A percentile compares a stretch with the other conserved stretches of the same genome.
Evolutionary conservation across 2,329 filamentous ascomycete species (phyloP).

Genomic region (Endoconidiophora laricicola): DNA sequence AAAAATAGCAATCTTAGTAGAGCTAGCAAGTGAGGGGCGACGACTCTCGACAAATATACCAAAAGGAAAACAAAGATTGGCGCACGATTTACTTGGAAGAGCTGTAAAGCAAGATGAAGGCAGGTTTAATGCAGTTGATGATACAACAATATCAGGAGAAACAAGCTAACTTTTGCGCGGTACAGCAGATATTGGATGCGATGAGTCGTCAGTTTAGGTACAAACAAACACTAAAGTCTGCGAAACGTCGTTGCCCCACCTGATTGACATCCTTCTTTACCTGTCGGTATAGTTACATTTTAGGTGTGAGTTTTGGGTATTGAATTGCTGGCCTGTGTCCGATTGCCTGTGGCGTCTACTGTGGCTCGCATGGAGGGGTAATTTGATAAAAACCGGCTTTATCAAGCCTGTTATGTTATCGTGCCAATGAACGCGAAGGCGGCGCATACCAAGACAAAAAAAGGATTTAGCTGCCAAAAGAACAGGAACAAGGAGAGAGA

Average conservation of each 20-base stretch:
- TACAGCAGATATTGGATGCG: too few species aligned
- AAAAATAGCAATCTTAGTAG: background rate
- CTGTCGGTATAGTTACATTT: background rate
- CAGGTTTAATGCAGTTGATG: background rate
- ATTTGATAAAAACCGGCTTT: slow-evolving; percentile 1
- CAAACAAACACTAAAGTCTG: background rate
- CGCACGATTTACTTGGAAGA: background rate
- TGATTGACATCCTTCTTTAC: background rate
- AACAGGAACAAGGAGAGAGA: too few species aligned
- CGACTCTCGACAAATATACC: background rate
- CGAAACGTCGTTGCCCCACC: background rate
- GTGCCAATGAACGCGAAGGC: background rate
- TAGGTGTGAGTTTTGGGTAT: background rate
- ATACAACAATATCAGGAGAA: background rate
- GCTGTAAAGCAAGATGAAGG: too few species aligned
- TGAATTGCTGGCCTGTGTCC: slow-evolving; percentile 1
- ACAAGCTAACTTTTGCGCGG: background rate
- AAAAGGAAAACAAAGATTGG: background rate
- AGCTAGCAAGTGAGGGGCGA: background rate
- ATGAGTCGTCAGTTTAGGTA: background rate
- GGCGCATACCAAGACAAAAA: too few species aligned
- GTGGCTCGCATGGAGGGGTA: slow-evolving; percentile 7
- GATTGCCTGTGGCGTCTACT: background rate
- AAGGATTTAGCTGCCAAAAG: too few species aligned
- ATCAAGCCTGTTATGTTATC: slow-evolving; percentile 4